A percentile compares a stretch with the other conserved stretches of the same genome.
phyloP scores from a whole-genome alignment of 23 red algal species.

The Gracilariopsis chorda region DNA sequence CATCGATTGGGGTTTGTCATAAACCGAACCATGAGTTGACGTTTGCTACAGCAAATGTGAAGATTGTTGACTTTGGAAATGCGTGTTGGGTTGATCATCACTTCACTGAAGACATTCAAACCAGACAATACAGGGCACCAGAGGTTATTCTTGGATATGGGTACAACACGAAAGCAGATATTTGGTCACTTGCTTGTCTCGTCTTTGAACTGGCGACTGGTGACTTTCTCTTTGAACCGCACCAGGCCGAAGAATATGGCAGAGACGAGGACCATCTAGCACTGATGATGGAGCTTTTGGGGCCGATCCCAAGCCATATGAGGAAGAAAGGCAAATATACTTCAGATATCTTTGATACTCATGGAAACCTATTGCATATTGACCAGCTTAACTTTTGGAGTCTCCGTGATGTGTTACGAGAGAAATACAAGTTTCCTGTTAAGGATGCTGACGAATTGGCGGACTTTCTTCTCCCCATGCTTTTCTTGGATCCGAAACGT shows the following conservation, averaged over 20 bases:
- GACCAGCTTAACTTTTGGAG: conserved; percentile 83
- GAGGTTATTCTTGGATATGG: conserved; percentile 94
- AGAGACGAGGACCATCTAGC: conserved; percentile 97
- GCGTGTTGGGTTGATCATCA: conserved; percentile 91
- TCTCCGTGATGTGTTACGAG: conserved; percentile 75
- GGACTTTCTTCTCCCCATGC: conserved; percentile 84
- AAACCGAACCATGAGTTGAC: conserved; percentile 17
- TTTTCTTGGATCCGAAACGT: conserved; percentile 61
- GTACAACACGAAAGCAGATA: conserved; percentile 91
- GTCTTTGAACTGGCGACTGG: conserved; percentile 95
- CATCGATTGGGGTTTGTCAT: neutral
- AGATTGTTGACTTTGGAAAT: conserved; percentile 97
- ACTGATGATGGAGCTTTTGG: conserved; percentile 92
- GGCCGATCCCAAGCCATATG: conserved; percentile 69
- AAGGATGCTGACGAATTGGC: conserved; percentile 68
- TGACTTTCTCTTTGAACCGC: conserved; percentile 99
- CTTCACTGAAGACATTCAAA: conserved; percentile 99
- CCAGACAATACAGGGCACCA: conserved; percentile 89
- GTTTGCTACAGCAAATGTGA: conserved; percentile 53
- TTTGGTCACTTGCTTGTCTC: conserved; percentile 89
- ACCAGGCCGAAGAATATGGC: conserved; percentile 64
- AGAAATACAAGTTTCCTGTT: conserved; percentile 85
- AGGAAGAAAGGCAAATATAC: conserved; percentile 64
- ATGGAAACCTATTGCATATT: conserved; percentile 81
- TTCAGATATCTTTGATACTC: conserved; percentile 51